Conservation (phyloP, 345 rosid genomes). For the Kernera saxatilis region DNA sequence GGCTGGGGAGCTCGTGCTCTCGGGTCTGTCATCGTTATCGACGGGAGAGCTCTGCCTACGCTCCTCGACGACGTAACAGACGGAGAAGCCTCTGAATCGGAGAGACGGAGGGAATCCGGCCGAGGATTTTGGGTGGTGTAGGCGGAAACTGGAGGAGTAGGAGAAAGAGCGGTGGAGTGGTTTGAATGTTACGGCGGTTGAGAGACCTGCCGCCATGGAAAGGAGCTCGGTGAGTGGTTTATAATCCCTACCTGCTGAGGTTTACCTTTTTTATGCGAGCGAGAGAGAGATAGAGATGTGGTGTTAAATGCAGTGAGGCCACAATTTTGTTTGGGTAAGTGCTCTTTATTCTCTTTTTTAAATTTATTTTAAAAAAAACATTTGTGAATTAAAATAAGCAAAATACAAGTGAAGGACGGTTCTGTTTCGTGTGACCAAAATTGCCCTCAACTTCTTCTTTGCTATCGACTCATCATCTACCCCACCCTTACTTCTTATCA, state of each 20-base stretch:
- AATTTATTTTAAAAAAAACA: not conserved
- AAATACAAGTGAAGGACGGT: constrained; percentile 14
- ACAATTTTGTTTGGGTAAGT: constrained; percentile 21
- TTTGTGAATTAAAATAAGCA: not conserved
- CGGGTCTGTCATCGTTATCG: constrained; percentile 2
- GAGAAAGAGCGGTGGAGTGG: constrained; percentile 35
- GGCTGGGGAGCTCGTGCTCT: constrained; percentile 14
- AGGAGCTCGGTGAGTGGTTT: not conserved
- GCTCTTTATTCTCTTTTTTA: not conserved
- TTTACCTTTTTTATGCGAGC: not conserved
- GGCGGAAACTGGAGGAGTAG: constrained; percentile 21
- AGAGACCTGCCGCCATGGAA: constrained; percentile 66
- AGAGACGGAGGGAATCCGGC: constrained; percentile 24
- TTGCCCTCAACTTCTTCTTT: constrained; percentile 4
- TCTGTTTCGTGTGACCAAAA: constrained; percentile 12
- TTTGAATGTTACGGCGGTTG: constrained; percentile 40
- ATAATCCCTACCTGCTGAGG: not conserved
- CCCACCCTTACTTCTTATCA: not conserved
- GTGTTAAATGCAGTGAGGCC: constrained; percentile 38
- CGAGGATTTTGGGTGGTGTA: constrained; percentile 31
- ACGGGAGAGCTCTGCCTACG: constrained; percentile 37
- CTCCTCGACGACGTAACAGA: constrained; percentile 63
- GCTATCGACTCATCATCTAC: not conserved
- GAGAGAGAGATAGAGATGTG: not conserved
- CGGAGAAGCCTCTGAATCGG: constrained; percentile 28